Conservation (phyloP, 495 filamentous ascomycete genomes). For the Lindgomyces ingoldianus region DNA sequence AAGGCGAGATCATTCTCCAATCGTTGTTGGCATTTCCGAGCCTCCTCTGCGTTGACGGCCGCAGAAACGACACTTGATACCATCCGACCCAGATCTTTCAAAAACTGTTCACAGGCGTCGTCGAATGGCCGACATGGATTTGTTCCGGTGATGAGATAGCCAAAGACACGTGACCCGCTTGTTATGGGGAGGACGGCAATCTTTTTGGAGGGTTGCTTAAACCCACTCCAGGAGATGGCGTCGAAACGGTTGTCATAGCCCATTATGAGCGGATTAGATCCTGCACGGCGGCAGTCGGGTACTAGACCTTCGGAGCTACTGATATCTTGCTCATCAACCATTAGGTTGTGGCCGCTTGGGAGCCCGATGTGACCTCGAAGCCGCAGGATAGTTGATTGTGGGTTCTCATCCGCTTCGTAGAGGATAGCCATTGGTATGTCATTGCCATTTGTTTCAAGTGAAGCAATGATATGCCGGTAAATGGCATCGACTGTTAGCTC, state of each 20-base stretch:
- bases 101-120: constrained; percentile 13
- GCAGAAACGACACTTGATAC: constrained; percentile 17
- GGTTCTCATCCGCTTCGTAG: constrained; percentile 19
- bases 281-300: constrained; percentile 21
- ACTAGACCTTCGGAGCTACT: constrained; percentile 16
- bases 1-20: constrained; percentile 18
- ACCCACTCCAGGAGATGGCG: constrained; percentile 20
- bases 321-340: constrained; percentile 19
- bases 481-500: constrained; percentile 16
- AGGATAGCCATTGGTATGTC: constrained; percentile 38
- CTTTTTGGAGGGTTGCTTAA: constrained; percentile 16
- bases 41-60: constrained; percentile 6
- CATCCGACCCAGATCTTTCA: constrained; percentile 23
- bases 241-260: constrained; percentile 28
- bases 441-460: constrained; percentile 29
- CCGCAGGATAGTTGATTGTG: not conserved
- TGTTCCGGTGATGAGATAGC: constrained; percentile 23
- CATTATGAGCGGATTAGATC: constrained; percentile 1
- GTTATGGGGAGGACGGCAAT: constrained; percentile 25
- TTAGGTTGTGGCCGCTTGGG: constrained; percentile 23
- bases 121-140: constrained; percentile 24
- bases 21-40: constrained; percentile 13
- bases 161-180: constrained; percentile 14
- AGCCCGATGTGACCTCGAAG: constrained; percentile 25
- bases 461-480: constrained; percentile 19